Conservation (phyloP, 2,329 filamentous ascomycete species). For the Clarireedia monteithiana region DNA sequence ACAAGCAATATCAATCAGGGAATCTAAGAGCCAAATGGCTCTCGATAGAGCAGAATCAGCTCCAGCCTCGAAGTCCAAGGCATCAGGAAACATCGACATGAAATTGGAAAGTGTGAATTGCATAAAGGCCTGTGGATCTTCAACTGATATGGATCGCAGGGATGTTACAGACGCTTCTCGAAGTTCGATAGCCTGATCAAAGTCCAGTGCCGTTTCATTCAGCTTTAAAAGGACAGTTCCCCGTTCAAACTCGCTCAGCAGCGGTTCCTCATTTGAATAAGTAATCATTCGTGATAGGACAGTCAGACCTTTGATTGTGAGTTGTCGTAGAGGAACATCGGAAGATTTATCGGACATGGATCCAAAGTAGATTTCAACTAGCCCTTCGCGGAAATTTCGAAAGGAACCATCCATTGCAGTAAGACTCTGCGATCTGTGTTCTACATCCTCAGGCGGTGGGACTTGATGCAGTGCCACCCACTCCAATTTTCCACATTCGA, state of each 20-base stretch:
- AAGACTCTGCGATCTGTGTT: not conserved
- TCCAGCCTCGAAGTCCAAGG: constrained; percentile 1
- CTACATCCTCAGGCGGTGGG: not conserved
- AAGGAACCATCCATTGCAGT: constrained; percentile 4
- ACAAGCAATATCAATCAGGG: constrained; percentile 20
- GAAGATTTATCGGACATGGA: constrained; percentile 11
- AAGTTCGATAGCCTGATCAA: constrained; percentile 12
- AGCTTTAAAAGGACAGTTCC: constrained; percentile 22
- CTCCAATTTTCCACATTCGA: not conserved
- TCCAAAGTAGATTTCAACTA: constrained; percentile 17
- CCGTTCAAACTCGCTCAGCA: constrained; percentile 20
- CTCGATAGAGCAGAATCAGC: constrained; percentile 8
- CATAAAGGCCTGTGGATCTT: constrained; percentile 18
- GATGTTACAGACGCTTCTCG: constrained; percentile 16
- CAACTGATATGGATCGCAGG: constrained; percentile 19
- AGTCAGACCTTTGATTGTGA: constrained; percentile 22
- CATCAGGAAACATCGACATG: constrained; percentile 19
- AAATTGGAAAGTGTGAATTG: constrained; percentile 21
- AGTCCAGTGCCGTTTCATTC: constrained; percentile 15
- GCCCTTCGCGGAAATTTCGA: constrained; percentile 2
- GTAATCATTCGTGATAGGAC: constrained; percentile 20
- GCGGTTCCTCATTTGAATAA: constrained; percentile 4
- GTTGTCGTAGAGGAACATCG: constrained; percentile 15
- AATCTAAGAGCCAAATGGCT: constrained; percentile 15
- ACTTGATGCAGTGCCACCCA: not conserved